A percentile compares a stretch with the other conserved stretches of the same genome.
Evolutionary conservation across 2,329 filamentous ascomycete species (phyloP).

Genomic region (Diplodia corticola): DNA sequence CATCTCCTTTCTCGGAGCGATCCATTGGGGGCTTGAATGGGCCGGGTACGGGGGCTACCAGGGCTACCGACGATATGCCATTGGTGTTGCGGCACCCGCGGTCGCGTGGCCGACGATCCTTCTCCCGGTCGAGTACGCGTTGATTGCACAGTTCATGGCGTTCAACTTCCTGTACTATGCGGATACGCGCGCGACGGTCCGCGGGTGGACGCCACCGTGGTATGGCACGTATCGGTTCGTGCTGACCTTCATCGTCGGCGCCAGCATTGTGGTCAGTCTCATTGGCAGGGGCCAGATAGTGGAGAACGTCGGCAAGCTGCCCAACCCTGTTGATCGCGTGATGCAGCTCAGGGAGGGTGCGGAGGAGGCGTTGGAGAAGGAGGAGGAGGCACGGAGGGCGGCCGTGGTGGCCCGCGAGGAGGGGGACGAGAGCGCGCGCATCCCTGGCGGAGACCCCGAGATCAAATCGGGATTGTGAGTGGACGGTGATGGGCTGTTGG

Average conservation of each 20-base stretch:
- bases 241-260: slow-evolving; percentile 84
- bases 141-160: slow-evolving; percentile 81
- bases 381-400: slow-evolving; percentile 31
- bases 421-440: background rate
- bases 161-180: slow-evolving; percentile 86
- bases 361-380: slow-evolving; percentile 33
- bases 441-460: slow-evolving; percentile 13
- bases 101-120: slow-evolving; percentile 89
- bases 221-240: slow-evolving; percentile 90
- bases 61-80: slow-evolving; percentile 77
- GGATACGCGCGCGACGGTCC: slow-evolving; percentile 69
- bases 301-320: slow-evolving; percentile 51
- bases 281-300: slow-evolving; percentile 79
- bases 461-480: slow-evolving; percentile 8
- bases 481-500: background rate
- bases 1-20: slow-evolving; percentile 88
- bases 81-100: slow-evolving; percentile 75
- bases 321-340: slow-evolving; percentile 50
- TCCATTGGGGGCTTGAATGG: slow-evolving; percentile 92
- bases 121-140: slow-evolving; percentile 78
- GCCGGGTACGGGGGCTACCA: slow-evolving; percentile 66
- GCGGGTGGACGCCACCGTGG: slow-evolving; percentile 81
- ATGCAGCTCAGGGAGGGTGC: slow-evolving; percentile 48
- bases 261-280: slow-evolving; percentile 76
- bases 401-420: slow-evolving; percentile 13